Evolutionary conservation across 306 rosid species (phyloP).

Genomic region (Dryas alaskensis): DNA sequence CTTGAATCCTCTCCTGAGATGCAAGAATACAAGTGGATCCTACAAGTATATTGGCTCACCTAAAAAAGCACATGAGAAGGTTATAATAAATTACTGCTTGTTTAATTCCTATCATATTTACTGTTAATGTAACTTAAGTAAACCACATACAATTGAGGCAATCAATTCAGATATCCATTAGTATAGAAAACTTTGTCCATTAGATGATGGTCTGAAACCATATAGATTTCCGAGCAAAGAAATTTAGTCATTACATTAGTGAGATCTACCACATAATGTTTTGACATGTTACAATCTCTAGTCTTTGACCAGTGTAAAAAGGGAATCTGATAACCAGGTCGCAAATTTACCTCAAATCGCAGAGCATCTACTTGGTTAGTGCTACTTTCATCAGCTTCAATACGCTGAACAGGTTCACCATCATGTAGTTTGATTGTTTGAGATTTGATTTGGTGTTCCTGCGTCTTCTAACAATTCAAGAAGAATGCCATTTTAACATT

Average conservation of each 20-base stretch:
- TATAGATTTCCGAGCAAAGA: neutral
- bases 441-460: slow-evolving; percentile 38
- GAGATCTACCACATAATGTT: neutral
- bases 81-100: neutral
- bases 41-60: slow-evolving; percentile 91
- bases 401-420: slow-evolving; percentile 32
- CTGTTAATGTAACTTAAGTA: neutral
- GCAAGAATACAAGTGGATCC: slow-evolving; percentile 91
- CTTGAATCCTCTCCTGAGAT: slow-evolving; percentile 63
- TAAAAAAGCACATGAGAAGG: slow-evolving; percentile 28
- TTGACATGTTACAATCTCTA: neutral
- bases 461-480: slow-evolving; percentile 15
- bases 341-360: slow-evolving; percentile 71
- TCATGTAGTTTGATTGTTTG: slow-evolving; percentile 33
- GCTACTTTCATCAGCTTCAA: slow-evolving; percentile 38
- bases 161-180: neutral
- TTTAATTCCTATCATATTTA: neutral
- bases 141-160: slow-evolving; percentile 1
- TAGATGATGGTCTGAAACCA: neutral
- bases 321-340: neutral
- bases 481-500: neutral
- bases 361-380: slow-evolving; percentile 46
- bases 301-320: neutral
- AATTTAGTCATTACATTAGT: neutral
- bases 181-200: neutral